Evolutionary conservation across 1,284 basidiomycete species (phyloP), one percentile per base, ranked within the genome.

Genomic region (Apiotrichum porosum): DNA sequence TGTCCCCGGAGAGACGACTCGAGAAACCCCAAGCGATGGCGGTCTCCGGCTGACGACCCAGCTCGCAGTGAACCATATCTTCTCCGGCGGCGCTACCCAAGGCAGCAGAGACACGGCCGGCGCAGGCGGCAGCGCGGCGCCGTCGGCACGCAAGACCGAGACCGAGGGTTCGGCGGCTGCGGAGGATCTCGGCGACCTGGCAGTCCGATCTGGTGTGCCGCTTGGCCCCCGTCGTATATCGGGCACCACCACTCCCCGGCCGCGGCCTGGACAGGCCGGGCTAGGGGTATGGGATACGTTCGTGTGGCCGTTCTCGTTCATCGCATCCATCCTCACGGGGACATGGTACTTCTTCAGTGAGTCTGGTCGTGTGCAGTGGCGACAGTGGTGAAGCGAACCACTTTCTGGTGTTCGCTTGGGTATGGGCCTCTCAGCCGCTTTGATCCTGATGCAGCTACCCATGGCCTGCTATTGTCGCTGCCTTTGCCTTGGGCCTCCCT

Each of bases 331-430:
- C 3, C 51, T 75, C 12, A 60, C 61, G 5, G 66, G 69, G 0
- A 56, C 65, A 6, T 75, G 71, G 71, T 71, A 66, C 45, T 68
- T 72, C 42, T 49, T 75, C 37, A 66, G 73, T 73, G 26, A 58
- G 71, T 61, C 19, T 3, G 2, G 3, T 10, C 18, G 6, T 21
- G 37, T 36, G 34, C 6, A 2, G 22, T 14, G 12, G 4, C n/a
- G 13, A 4, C 26, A 6, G 26, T 28, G 26, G 8, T 28, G 26
- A 12, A 28, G n/a, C n/a, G n/a, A n/a, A n/a, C n/a, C n/a, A n/a
- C n/a, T n/a, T n/a, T n/a, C n/a, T n/a, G n/a, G n/a, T n/a, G n/a
- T n/a, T n/a, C n/a, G n/a, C n/a, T n/a, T n/a, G n/a, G n/a, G n/a
- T n/a, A n/a, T n/a, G n/a, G n/a, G n/a, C n/a, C n/a, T n/a, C n/a